phyloP scores from a whole-genome alignment of 2,329 filamentous ascomycete genomes.

The Aaosphaeria pasadenensis region DNA sequence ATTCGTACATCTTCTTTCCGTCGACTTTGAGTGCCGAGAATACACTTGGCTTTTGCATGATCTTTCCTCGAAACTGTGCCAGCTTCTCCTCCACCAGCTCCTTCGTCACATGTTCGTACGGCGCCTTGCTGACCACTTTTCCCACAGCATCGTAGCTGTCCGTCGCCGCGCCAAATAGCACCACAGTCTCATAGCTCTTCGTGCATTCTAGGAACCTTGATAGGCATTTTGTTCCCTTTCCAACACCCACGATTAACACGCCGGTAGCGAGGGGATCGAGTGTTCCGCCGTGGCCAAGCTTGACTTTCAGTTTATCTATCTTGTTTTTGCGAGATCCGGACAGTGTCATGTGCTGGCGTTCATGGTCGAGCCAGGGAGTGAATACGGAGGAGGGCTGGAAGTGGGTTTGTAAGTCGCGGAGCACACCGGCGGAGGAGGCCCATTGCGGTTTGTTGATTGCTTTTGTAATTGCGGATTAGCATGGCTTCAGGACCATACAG shows the following conservation, averaged over 20 bases:
- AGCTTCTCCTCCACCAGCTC: slow-evolving; percentile 76
- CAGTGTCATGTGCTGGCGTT: slow-evolving; percentile 58
- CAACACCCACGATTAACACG: slow-evolving; percentile 84
- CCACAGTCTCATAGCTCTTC: slow-evolving; percentile 86
- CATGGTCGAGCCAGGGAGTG: slow-evolving; percentile 68
- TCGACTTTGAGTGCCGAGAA: slow-evolving; percentile 92
- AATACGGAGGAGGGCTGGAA: slow-evolving; percentile 83
- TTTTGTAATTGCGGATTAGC: slow-evolving; percentile 34
- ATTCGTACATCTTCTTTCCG: slow-evolving; percentile 93
- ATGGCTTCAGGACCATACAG: too few species aligned
- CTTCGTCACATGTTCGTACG: slow-evolving; percentile 78
- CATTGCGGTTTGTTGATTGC: slow-evolving; percentile 91
- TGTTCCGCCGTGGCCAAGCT: slow-evolving; percentile 94
- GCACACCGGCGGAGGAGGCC: slow-evolving; percentile 83
- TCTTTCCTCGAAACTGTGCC: slow-evolving; percentile 72
- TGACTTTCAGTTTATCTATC: slow-evolving; percentile 59
- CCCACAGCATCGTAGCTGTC: slow-evolving; percentile 89
- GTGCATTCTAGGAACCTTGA: slow-evolving; percentile 79
- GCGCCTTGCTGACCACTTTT: slow-evolving; percentile 72
- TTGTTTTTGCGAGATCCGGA: slow-evolving; percentile 56
- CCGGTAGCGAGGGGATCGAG: slow-evolving; percentile 92
- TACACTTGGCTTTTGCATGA: slow-evolving; percentile 85
- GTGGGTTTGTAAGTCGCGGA: slow-evolving; percentile 79
- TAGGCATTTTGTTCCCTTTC: slow-evolving; percentile 81
- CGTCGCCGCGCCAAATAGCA: slow-evolving; percentile 88